Percentiles rank a stretch among this genome's conserved stretches.
Evolutionary conservation across 306 rosid species (phyloP).

Genomic region (Cicer chorassanicum): DNA sequence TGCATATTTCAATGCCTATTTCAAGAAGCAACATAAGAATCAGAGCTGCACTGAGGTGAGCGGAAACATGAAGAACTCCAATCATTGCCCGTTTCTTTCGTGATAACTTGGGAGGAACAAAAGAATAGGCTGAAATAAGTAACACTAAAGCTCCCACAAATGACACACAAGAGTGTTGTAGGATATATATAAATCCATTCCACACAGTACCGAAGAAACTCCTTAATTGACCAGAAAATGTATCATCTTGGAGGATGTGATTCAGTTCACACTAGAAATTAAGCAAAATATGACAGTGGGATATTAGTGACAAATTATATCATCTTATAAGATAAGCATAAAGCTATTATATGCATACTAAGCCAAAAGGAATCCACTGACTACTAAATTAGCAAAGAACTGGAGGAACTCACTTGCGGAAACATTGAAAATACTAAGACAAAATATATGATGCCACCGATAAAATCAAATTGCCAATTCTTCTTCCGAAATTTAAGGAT

Average conservation of each 20-base stretch:
- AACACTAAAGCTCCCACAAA: conserved; percentile 73
- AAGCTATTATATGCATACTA: conserved; percentile 10
- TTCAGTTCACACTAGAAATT: conserved; percentile 79
- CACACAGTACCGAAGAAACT: conserved; percentile 85
- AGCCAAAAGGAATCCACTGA: conserved; percentile 35
- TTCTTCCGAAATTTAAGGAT: conserved; percentile 93
- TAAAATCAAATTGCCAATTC: conserved; percentile 99
- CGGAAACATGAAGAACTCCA: conserved; percentile 90
- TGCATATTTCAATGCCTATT: conserved; percentile 85
- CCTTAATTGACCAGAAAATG: conserved; percentile 78
- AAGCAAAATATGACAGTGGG: conserved; percentile 44
- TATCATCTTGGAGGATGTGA: conserved; percentile 85
- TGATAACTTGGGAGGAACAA: conserved; percentile 88
- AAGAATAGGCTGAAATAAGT: conserved; percentile 70
- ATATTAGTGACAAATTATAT: conserved; percentile 38
- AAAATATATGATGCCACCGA: conserved; percentile 97
- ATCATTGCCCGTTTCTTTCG: conserved; percentile 76
- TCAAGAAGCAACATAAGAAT: conserved; percentile 94
- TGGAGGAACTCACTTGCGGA: conserved; percentile 75
- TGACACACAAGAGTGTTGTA: conserved; percentile 74
- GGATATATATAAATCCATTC: conserved; percentile 77
- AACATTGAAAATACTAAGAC: conserved; percentile 87
- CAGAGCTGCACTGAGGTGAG: conserved; percentile 86
- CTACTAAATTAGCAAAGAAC: conserved; percentile 30
- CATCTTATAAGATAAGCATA: conserved; percentile 21